Base-by-base conservation (phyloP, 257 asterid species). In the Datura wrightii region DNA sequence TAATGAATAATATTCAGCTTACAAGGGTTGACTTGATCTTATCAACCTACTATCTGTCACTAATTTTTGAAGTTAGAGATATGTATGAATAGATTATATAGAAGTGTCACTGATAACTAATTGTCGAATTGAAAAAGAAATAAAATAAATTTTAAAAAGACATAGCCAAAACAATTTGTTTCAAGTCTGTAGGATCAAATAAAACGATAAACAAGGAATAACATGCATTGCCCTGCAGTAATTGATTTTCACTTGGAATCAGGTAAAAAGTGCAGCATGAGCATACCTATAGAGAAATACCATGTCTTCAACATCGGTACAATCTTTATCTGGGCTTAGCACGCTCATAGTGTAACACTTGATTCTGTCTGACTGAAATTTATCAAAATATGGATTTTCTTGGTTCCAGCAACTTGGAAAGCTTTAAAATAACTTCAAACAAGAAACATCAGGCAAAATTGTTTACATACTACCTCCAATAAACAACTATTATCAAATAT, bases 341-440 rank as follows among this genome's bases (percentile, higher is more conserved):
- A 96, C 97, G 59, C 99, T 96, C 99, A 96, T 96, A 85, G 98
- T 94, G 87, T 90, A 94, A 89, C 86, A 91, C 93, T 92, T 93
- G 91, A 94, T 93, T 86, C 90, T 94, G 84, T 88, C 90, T 6
- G 97, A 90, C 99, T 96, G 97, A 89, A 86, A 37, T 84, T 50
- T 78, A 84, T 83, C 60, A 34, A 76, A 76, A 13, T 13, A 50
- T 6, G 31, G 6, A 52, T 76, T 18, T 70, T 41, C 24, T 31
- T 50, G 82, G 82, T 76, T 7, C 79, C 79, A 63, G 85, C 81
- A 86, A 60, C 78, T 78, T 70, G 50, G 70, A 60, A 85, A 87
- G 83, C 70, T 70, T 82, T 76, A 76, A 80, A 78, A 48, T 50
- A 41, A 63, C 48, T 84, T 63, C 60, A 78, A 80, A 84, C 48